Evolutionary conservation across 768 basidiomycete species (phyloP).

Genomic region (Pleurotus platypus): DNA sequence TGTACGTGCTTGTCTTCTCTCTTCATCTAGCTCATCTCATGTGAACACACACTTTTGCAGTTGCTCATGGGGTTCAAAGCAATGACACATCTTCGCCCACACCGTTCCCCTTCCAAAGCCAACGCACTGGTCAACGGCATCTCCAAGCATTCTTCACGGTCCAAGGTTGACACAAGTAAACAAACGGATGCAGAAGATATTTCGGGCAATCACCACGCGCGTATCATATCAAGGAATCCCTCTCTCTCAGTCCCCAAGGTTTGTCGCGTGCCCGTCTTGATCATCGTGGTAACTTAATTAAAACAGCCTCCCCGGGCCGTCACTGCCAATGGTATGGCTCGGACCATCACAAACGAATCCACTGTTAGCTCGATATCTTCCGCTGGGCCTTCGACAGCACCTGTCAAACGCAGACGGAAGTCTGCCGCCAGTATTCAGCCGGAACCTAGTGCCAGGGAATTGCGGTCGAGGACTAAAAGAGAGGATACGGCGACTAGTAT

Average conservation of each 20-base stretch:
- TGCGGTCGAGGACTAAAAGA: conserved; percentile 43
- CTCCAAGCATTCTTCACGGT: conserved; percentile 1
- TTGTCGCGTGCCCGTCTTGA: too few relatives aligned
- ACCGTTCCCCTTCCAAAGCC: background rate
- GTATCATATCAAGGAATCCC: background rate
- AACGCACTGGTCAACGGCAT: background rate
- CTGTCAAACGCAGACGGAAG: conserved; percentile 35
- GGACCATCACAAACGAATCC: conserved; percentile 17
- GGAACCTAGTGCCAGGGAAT: conserved; percentile 37
- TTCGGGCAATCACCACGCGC: background rate
- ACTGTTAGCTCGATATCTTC: conserved; percentile 11
- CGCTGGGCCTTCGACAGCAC: conserved; percentile 31
- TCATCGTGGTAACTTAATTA: too few relatives aligned
- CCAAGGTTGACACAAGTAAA: conserved; percentile 12
- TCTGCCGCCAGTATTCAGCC: conserved; percentile 22
- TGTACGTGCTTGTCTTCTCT: conserved; percentile 28
- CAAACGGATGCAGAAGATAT: conserved; percentile 25
- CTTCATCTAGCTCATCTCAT: too few relatives aligned
- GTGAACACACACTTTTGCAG: background rate
- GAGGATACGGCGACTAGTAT: conserved; percentile 34
- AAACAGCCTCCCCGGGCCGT: too few relatives aligned
- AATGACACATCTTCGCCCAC: background rate
- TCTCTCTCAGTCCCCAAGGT: background rate
- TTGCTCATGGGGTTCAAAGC: too few relatives aligned
- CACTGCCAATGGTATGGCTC: conserved; percentile 10